phyloP scores from a whole-genome alignment of 345 rosid species.

The Bruguiera gymnorhiza region DNA sequence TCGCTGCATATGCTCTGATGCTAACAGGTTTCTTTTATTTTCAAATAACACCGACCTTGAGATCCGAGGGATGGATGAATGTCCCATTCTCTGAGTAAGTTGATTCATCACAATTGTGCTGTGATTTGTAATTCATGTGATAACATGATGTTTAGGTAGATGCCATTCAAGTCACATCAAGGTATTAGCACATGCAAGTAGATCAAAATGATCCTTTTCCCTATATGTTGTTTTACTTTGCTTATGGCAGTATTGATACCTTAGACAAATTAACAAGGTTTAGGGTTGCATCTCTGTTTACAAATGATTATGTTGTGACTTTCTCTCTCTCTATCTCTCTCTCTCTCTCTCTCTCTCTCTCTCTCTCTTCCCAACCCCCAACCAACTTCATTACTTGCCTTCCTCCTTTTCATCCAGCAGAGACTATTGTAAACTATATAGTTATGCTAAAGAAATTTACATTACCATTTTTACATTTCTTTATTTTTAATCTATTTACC shows the following conservation, averaged over 20 bases:
- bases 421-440: no score
- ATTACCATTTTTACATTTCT: background rate
- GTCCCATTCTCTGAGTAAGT: conserved; percentile 62
- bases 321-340: no score
- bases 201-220: background rate
- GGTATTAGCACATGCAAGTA: background rate
- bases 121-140: background rate
- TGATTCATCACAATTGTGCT: background rate
- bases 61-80: conserved; percentile 42
- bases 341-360: no score
- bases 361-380: no score
- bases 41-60: conserved; percentile 67
- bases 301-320: no score
- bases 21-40: conserved; percentile 88
- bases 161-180: background rate
- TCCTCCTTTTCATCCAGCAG: no score
- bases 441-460: background rate
- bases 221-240: background rate
- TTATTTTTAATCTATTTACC: background rate
- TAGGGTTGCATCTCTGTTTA: no score
- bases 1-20: conserved; percentile 69
- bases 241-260: no score
- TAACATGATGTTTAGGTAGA: background rate
- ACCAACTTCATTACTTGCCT: no score
- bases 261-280: no score